These are phyloP conservation scores for Boletus semigastroideus DNA, from an alignment of 1,284 basidiomycete genomes.

Conservation along the genomic window DNA sequence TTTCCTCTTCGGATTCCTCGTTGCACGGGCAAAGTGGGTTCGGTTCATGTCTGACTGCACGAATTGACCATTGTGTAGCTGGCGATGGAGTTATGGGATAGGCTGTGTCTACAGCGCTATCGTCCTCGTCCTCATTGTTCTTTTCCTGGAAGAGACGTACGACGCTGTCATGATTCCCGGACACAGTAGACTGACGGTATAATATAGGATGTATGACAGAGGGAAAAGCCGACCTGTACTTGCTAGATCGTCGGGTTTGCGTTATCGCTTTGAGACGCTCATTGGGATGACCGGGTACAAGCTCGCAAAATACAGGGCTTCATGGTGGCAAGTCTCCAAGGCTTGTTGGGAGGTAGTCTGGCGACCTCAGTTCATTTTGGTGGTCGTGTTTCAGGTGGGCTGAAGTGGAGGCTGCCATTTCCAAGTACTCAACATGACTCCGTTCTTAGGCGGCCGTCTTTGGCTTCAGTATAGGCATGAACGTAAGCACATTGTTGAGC, in stretches of 20 bases:
- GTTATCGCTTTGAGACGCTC: conserved; percentile 59
- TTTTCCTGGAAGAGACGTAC: conserved; percentile 68
- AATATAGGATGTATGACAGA: conserved; percentile 67
- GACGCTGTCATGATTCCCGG: conserved; percentile 12
- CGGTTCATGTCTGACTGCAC: neutral
- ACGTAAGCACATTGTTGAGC: conserved; percentile 43
- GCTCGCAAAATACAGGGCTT: conserved; percentile 60
- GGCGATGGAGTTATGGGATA: conserved; percentile 74
- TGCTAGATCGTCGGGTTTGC: conserved; percentile 44
- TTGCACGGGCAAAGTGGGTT: conserved; percentile 50
- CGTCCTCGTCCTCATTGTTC: conserved; percentile 54
- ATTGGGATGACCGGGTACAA: conserved; percentile 63
- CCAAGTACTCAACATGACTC: neutral
- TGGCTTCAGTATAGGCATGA: conserved; percentile 72
- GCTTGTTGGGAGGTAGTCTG: conserved; percentile 57
- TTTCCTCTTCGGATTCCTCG: conserved; percentile 69
- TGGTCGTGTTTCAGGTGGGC: conserved; percentile 58
- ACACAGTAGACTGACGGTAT: conserved; percentile 5
- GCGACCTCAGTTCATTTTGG: conserved; percentile 60
- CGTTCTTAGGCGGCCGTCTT: conserved; percentile 51
- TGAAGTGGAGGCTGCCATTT: neutral
- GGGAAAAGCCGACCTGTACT: conserved; percentile 52
- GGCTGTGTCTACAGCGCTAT: conserved; percentile 58
- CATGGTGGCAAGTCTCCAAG: conserved; percentile 49
- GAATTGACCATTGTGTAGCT: conserved; percentile 35